Evolutionary conservation across 2,329 filamentous ascomycete species (phyloP), one percentile per base, ranked within the genome.

Genomic region (Cordyceps javanica): DNA sequence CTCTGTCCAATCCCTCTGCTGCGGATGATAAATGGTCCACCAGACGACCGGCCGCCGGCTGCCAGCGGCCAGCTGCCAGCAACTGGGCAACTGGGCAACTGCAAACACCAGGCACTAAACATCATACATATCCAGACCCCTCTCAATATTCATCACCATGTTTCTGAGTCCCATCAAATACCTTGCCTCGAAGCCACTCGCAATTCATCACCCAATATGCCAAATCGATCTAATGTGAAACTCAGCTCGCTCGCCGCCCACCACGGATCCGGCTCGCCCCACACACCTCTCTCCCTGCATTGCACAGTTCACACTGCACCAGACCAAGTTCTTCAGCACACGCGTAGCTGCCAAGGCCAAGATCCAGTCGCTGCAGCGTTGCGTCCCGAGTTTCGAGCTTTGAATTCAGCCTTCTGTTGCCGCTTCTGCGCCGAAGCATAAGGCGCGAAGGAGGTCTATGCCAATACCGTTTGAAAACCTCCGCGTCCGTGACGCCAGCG

Each of bases 161-260:
- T 36, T 32, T n/a, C 34, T 38, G 14, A 14, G 4, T n/a, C 38
- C 2, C 11, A 19, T 23, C 36, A 28, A 28, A 21, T 32, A 13
- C 16, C 36, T n/a, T 38, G 19, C 14, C n/a, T 21, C 26, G 13
- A 50, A 5, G 19, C 26, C 19, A 26, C 23, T 53, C 30, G n/a
- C 32, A 19, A 36, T 42, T 55, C 41, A 55, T 55, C 52, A 26
- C 21, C 51, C 28, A 9, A 30, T 11, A 16, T 25, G n/a, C 36
- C 50, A 23, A 53, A 36, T 45, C 52, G 41, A 46, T 38, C 39
- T 25, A 23, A 55, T 55, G 30, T 38, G 41, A 55, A 55, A 45
- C 41, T 25, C 16, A 34, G 14, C 11, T 55, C 28, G 41, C 28
- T 39, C 30, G n/a, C 25, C 16, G 19, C 14, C 32, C 26, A 16